These are phyloP conservation scores for Pharnaceum exiguum DNA, from an alignment of 148 eudicot genomes.

Conservation along the genomic window DNA sequence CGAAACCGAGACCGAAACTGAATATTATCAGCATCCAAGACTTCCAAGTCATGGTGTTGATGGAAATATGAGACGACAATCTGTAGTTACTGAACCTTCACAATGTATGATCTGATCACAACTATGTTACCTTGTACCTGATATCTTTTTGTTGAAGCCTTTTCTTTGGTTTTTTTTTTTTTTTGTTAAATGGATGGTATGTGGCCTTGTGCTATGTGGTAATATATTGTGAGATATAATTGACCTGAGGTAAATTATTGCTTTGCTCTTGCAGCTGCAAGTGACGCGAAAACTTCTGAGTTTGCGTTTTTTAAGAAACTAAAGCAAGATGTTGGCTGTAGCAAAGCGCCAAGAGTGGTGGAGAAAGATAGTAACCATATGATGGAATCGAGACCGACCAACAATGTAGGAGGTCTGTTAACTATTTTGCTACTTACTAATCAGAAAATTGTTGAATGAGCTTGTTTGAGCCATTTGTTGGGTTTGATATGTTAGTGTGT, in stretches of 20 bases:
- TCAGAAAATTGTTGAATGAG: neutral
- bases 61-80: conserved; percentile 9
- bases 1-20: conserved; percentile 21
- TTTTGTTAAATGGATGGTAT: neutral
- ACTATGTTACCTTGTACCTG: neutral
- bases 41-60: conserved; percentile 7
- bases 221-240: neutral
- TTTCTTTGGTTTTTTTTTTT: neutral
- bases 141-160: neutral
- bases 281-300: conserved; percentile 70
- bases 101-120: conserved; percentile 8
- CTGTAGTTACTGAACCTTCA: conserved; percentile 24
- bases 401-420: conserved; percentile 31
- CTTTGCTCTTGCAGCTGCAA: conserved; percentile 14
- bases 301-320: conserved; percentile 67
- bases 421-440: neutral
- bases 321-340: conserved; percentile 37
- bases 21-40: conserved; percentile 5
- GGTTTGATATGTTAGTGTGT: neutral
- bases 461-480: neutral
- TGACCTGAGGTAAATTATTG: conserved; percentile 21
- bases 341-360: conserved; percentile 8
- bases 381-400: conserved; percentile 20
- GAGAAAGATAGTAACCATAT: conserved; percentile 17
- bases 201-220: neutral